Evolutionary conservation across 2,329 filamentous ascomycete genomes (phyloP).

Genomic region (Falciphora oryzae): DNA sequence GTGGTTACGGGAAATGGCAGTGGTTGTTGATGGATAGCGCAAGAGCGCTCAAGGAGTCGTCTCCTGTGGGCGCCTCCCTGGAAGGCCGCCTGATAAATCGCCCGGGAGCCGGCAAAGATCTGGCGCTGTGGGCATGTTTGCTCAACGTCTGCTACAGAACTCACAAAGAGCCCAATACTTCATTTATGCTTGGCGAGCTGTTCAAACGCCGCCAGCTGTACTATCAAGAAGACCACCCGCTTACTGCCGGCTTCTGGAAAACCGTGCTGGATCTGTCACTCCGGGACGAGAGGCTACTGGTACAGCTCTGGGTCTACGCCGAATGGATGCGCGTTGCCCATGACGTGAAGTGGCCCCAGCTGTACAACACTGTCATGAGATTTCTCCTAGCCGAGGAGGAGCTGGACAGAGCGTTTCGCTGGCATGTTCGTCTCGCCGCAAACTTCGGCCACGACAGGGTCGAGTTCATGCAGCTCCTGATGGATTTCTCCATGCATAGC

Average conservation of each 20-base stretch:
- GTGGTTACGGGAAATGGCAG: constrained; percentile 21
- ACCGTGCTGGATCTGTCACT: constrained; percentile 28
- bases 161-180: constrained; percentile 19
- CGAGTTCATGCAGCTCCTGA: constrained; percentile 35
- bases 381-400: constrained; percentile 34
- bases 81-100: constrained; percentile 18
- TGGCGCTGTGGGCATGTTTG: constrained; percentile 26
- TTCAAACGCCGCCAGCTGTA: constrained; percentile 18
- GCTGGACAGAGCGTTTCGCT: constrained; percentile 34
- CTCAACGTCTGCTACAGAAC: constrained; percentile 24
- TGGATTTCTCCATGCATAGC: constrained; percentile 28
- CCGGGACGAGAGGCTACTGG: constrained; percentile 25
- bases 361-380: constrained; percentile 43
- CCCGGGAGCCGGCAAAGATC: constrained; percentile 22
- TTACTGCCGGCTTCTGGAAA: constrained; percentile 24
- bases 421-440: constrained; percentile 41
- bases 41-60: constrained; percentile 21
- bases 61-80: constrained; percentile 9
- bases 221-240: constrained; percentile 18
- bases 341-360: constrained; percentile 39
- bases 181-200: constrained; percentile 19
- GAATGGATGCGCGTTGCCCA: constrained; percentile 36
- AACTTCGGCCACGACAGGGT: constrained; percentile 35
- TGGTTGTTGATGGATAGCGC: constrained; percentile 20
- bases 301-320: constrained; percentile 32